Conservation (phyloP, 768 basidiomycete species). For the Jaapia argillacea region DNA sequence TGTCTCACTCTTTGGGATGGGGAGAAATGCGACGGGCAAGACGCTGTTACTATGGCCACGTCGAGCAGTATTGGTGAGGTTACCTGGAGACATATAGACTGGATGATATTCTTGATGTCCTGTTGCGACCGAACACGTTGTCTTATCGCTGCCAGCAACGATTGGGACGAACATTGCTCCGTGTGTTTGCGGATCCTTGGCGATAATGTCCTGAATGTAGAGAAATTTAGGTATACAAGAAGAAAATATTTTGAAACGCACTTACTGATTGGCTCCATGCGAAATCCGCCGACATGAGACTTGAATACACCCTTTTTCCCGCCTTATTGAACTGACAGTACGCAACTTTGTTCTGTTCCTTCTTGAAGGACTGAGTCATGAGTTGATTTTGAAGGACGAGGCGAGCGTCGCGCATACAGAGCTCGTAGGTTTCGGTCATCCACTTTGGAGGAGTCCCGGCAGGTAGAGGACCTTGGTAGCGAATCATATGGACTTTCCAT, state of each 20-base stretch:
- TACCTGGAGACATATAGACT: conserved; percentile 8
- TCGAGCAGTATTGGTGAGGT: not conserved
- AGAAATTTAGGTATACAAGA: not conserved
- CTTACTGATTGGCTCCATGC: not conserved
- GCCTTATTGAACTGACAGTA: not conserved
- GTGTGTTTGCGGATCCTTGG: not conserved
- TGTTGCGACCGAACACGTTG: conserved; percentile 19
- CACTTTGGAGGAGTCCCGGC: not conserved
- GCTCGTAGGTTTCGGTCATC: not conserved
- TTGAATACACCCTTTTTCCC: not conserved
- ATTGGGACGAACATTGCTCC: conserved; percentile 8
- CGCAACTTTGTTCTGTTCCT: not conserved
- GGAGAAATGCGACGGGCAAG: conserved; percentile 5
- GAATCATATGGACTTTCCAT: no score
- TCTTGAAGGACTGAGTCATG: not conserved
- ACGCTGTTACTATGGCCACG: conserved; percentile 2
- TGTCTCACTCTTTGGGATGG: conserved; percentile 18
- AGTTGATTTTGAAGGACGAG: not conserved
- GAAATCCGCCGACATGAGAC: conserved; percentile 1
- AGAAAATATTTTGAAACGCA: no score
- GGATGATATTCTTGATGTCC: conserved; percentile 10
- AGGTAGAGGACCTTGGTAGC: not conserved
- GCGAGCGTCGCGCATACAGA: not conserved
- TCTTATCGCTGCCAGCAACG: conserved; percentile 28
- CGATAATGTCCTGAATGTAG: not conserved